A percentile compares a stretch with the other conserved stretches of the same genome.
phyloP scores from a whole-genome alignment of 345 rosid genomes.

The Euphorbia lathyris region DNA sequence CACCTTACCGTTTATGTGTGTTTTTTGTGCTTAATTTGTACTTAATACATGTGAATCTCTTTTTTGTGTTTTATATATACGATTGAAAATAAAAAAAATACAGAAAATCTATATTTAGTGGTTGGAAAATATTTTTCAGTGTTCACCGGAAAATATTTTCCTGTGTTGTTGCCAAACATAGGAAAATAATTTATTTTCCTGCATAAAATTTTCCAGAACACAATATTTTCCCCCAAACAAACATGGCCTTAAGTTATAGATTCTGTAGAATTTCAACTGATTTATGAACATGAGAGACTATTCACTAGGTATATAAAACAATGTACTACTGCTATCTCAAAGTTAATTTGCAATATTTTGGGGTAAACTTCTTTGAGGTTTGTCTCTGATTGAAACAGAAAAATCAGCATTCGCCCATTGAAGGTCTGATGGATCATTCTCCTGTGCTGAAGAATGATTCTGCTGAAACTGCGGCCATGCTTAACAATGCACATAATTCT shows the following conservation, averaged over 20 bases:
- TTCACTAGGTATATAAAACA: neutral
- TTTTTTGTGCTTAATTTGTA: no score
- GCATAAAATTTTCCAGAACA: no score
- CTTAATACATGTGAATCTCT: no score
- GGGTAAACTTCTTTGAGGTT: neutral
- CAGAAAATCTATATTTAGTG: no score
- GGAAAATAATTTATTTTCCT: no score
- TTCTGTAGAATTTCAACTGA: conserved; percentile 1
- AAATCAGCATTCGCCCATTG: conserved; percentile 39
- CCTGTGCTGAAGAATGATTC: conserved; percentile 42
- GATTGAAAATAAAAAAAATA: no score
- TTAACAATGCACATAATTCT: conserved; percentile 24
- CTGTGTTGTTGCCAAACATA: no score
- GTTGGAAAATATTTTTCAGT: no score
- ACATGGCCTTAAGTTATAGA: neutral
- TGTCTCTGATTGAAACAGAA: conserved; percentile 35
- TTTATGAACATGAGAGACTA: neutral
- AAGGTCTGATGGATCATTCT: conserved; percentile 41
- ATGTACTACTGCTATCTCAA: neutral
- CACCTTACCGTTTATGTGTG: no score
- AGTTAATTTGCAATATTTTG: neutral
- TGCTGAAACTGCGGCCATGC: conserved; percentile 34
- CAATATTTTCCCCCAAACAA: no score
- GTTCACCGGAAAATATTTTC: no score
- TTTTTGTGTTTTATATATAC: no score